Base-by-base conservation (phyloP, 2,329 filamentous ascomycete species). In the Aspergillus phoenicis region DNA sequence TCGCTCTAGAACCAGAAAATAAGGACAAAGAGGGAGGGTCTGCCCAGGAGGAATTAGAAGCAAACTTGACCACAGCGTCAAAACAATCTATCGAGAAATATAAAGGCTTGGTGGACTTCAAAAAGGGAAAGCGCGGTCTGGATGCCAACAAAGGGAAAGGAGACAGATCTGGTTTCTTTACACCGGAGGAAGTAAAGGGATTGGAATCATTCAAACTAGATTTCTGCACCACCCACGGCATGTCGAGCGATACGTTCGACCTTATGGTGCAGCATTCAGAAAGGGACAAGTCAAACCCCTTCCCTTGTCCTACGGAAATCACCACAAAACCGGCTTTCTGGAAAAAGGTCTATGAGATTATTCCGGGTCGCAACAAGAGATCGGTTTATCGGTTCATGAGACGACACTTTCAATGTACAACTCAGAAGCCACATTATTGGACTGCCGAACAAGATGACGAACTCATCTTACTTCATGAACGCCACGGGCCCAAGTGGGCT, bases 351-450 rank as follows among this genome's bases (percentile, higher is more conserved):
- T 75, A 76, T 60, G 64, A 62, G 22, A 64, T 74, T 3, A 63
- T 79, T 8, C 78, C 78, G 3, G 54, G 68, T 43, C 69, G 78
- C 28, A 74, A 78, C 57, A 67, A 65, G 24, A 68, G 75, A 53
- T 79, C 78, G 13, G 69, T 79, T 45, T 71, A 74, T 49, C 71
- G 78, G 8, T 81, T 80, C 64, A 77, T 78, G 71, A 72, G 76
- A 13, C 73, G 77, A 11, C 77, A 79, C 64, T 80, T 80, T 63
- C 76, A 77, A 58, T 70, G 70, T 8, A 73, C 74, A 6, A 60
- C 64, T 1, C 74, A 77, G 57, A 77, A 75, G 39, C 71, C 73
- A 2, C 73, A 74, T 38, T 65, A 75, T 8, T 81, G 78, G 78
- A 75, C 75, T 1, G 57, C 62, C 1, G 75, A 76, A 48, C 77